A percentile compares a stretch with the other conserved stretches of the same genome.
Evolutionary conservation across 2,329 filamentous ascomycete genomes (phyloP).

Genomic region (Scedosporium aurantiacum): DNA sequence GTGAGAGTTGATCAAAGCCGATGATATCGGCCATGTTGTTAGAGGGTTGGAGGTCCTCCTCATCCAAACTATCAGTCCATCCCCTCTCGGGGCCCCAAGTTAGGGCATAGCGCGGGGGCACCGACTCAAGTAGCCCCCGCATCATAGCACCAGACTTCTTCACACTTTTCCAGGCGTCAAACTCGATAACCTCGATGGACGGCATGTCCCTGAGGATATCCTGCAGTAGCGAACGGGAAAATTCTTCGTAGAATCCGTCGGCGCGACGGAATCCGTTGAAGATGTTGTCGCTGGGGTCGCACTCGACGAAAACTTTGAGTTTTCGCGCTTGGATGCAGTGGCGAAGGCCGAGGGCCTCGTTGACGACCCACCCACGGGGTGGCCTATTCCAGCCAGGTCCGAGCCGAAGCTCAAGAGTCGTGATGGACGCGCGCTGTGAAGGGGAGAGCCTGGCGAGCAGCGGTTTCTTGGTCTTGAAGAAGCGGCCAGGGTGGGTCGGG

Average conservation of each 20-base stretch:
- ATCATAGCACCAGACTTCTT: conserved; percentile 56
- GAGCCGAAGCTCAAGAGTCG: conserved; percentile 56
- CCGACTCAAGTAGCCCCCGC: conserved; percentile 43
- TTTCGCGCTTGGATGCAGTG: conserved; percentile 49
- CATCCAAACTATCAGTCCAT: conserved; percentile 46
- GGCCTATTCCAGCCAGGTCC: conserved; percentile 64
- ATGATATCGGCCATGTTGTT: background rate
- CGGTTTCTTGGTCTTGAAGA: conserved; percentile 64
- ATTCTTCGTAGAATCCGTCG: conserved; percentile 59
- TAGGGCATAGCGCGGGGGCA: conserved; percentile 39
- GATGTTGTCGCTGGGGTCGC: conserved; percentile 55
- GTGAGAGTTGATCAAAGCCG: background rate
- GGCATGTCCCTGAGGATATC: conserved; percentile 47
- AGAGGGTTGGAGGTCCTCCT: conserved; percentile 9
- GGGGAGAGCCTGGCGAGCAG: conserved; percentile 55
- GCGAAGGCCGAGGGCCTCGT: conserved; percentile 48
- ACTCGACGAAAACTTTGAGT: conserved; percentile 59
- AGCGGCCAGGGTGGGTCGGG: conserved; percentile 49
- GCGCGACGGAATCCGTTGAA: conserved; percentile 58
- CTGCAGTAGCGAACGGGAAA: conserved; percentile 46
- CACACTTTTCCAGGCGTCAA: conserved; percentile 59
- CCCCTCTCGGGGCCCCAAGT: conserved; percentile 57
- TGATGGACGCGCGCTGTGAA: conserved; percentile 48
- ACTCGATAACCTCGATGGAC: conserved; percentile 46
- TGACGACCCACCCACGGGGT: conserved; percentile 60